Percentiles rank a stretch among this genome's conserved stretches.
Evolutionary conservation across 2,329 filamentous ascomycete genomes (phyloP).

Genomic region (Blumeria graminis): DNA sequence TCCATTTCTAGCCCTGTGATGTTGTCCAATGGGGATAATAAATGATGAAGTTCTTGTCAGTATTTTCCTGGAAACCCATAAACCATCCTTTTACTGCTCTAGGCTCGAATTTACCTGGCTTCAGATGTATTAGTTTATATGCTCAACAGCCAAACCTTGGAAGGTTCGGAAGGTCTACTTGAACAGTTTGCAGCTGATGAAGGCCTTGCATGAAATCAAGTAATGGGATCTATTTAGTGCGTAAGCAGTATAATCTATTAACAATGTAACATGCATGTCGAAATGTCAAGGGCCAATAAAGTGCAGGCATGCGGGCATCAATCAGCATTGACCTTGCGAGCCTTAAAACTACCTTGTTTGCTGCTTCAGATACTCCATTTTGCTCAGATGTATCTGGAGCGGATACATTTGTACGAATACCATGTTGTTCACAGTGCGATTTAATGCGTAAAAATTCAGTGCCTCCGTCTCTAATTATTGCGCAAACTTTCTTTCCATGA

Average conservation of each 20-base stretch:
- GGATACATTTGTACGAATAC: too few relatives aligned
- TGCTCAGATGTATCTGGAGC: too few relatives aligned
- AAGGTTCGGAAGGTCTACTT: too few relatives aligned
- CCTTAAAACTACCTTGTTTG: not conserved
- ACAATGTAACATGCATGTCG: not conserved
- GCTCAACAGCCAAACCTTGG: not conserved
- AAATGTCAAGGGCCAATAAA: not conserved
- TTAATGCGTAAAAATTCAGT: too few relatives aligned
- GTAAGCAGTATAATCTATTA: not conserved
- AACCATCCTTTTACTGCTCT: not conserved
- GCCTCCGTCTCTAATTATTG: not conserved
- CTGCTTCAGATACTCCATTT: too few relatives aligned
- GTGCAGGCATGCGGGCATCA: not conserved
- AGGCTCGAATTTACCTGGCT: not conserved
- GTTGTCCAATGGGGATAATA: not conserved
- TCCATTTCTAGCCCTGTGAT: not conserved
- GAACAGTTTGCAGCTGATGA: too few relatives aligned
- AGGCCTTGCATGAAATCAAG: not conserved
- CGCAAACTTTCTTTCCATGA: not conserved
- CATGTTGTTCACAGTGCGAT: too few relatives aligned
- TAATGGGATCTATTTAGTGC: not conserved
- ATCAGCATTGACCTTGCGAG: not conserved
- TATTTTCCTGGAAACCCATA: not conserved
- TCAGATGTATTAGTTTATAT: not conserved
- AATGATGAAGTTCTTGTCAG: not conserved